Evolutionary conservation across 2,329 filamentous ascomycete species (phyloP), one percentile per base, ranked within the genome.

Genomic region (Aspergillus luchuensis): DNA sequence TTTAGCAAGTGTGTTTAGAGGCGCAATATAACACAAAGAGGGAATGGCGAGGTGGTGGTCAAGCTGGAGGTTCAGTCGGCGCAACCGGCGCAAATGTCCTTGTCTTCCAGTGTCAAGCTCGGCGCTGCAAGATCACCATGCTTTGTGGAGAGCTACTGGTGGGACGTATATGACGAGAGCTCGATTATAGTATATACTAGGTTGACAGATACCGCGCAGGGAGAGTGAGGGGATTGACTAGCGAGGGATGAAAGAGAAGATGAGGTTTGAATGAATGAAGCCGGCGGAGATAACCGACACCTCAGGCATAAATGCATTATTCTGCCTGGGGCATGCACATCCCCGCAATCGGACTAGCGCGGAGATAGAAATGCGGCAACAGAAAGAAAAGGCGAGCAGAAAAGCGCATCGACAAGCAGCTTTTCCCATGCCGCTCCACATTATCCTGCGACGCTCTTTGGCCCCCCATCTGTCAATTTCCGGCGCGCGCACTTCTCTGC

Each of bases 391-490:
- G 11, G 43, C 54, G 30, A 36, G 43, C 47, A 47, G 25, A 63
- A 41, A 57, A 59, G 60, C 15, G 30, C 39, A 36, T 51, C 45
- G 8, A 8, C 23, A 49, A 36, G 17, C n/a, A 50, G 47, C 47
- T 17, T 50, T 58, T 56, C 67, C 68, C 56, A 71, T 71, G 69
- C 65, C 61, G 60, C 56, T 66, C 63, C 68, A 61, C 49, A 57
- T 54, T n/a, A 10, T 68, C 39, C 62, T 56, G 49, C 63, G 59
- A 58, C 67, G 63, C 25, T 56, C 52, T 13, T 33, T 56, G 8
- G 8, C 19, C 38, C n/a, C 15, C n/a, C 36, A 28, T n/a, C 4
- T 17, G 45, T 13, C 13, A 23, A 11, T 10, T n/a, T 11, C 2
- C 15, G 5, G 23, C 17, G 19, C 41, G 41, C 41, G 41, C n/a